These are phyloP conservation scores for Fusarium haematococcum DNA, from an alignment of 2,329 filamentous ascomycete genomes.

Conservation along the genomic window DNA sequence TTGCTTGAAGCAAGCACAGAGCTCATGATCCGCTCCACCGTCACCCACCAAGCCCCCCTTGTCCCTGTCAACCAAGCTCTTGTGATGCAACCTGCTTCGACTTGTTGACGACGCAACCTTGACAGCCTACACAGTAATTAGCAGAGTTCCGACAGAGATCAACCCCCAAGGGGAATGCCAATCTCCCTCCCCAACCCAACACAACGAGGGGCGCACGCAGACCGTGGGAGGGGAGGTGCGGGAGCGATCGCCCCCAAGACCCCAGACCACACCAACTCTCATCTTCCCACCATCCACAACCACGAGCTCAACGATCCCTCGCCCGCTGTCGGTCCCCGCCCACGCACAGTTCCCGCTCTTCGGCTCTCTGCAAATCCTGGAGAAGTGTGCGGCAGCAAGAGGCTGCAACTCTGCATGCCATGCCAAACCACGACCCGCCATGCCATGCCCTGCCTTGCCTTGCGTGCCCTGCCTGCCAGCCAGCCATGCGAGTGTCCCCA, in stretches of 20 bases:
- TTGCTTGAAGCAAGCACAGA: slow-evolving; percentile 5
- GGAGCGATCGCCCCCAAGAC: slow-evolving; percentile 49
- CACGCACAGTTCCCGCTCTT: slow-evolving; percentile 39
- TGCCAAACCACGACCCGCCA: slow-evolving; percentile 7
- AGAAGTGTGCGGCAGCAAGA: slow-evolving; percentile 26
- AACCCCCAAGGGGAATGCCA: neutral
- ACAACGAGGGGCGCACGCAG: neutral
- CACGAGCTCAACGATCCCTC: slow-evolving; percentile 27
- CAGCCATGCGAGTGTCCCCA: slow-evolving; percentile 25
- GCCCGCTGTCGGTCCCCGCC: slow-evolving; percentile 27
- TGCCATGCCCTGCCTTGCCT: slow-evolving; percentile 3
- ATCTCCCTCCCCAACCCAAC: neutral
- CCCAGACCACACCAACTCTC: slow-evolving; percentile 43
- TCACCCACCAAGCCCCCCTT: slow-evolving; percentile 2
- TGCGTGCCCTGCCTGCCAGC: neutral
- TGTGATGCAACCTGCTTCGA: slow-evolving; percentile 12
- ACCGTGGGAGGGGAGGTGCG: slow-evolving; percentile 44
- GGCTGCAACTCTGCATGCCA: slow-evolving; percentile 17
- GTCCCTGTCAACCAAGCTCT: slow-evolving; percentile 10
- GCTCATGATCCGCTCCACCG: slow-evolving; percentile 14
- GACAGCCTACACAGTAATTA: neutral
- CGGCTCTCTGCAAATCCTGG: slow-evolving; percentile 30
- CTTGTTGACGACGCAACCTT: neutral
- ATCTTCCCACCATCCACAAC: slow-evolving; percentile 1
- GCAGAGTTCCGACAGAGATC: neutral